Base-by-base conservation (phyloP, 106 monocot genomes). In the Ottelia alismoides region DNA sequence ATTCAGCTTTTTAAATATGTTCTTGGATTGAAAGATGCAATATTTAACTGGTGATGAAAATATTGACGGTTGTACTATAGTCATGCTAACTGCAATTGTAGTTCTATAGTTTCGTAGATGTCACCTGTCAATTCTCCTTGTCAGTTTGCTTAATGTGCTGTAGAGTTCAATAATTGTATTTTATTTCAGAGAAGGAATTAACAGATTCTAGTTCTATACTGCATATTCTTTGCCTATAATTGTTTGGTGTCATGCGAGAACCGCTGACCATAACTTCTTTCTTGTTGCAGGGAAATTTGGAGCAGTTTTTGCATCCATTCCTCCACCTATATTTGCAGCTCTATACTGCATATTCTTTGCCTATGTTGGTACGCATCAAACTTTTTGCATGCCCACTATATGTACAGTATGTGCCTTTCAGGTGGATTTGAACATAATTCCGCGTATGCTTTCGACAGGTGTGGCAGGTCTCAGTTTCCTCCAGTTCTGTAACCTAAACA, bases 281-380 rank as follows among this genome's bases (percentile, higher is more conserved):
- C 1, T 26, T 27, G 18, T 60, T 53, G 6, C 76, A 96, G 94
- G 94, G 32, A 96, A 96, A 69, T 96, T 96, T 67, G 94, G 94
- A 45, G 94, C 88, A 28, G 69, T 96, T 35, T 88, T 96, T 65
- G 88, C 94, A 46, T 78, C 94, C 7, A 96, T 96, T 63, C 88
- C 94, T 27, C 78, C 84, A 26, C 94, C 94, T n/a, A 85, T 96
- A 55, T 57, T 85, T 52, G 84, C 94, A 71, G 94, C 94, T 58
- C 61, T 96, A 11, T 96, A 96, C 57, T 96, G 94, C 55, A 74
- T 96, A 27, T 88, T 96, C 84, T 96, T 96, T 72, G 94, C 88
- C 47, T 96, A 96, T 65, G 80, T 81, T 30, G 94, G 94, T 94
- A 69, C 16, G 83, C 64, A 49, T 14, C 22, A 20, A 31, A 7